Conservation (phyloP, 768 basidiomycete genomes). For the Brasilioporus rufonigricans region DNA sequence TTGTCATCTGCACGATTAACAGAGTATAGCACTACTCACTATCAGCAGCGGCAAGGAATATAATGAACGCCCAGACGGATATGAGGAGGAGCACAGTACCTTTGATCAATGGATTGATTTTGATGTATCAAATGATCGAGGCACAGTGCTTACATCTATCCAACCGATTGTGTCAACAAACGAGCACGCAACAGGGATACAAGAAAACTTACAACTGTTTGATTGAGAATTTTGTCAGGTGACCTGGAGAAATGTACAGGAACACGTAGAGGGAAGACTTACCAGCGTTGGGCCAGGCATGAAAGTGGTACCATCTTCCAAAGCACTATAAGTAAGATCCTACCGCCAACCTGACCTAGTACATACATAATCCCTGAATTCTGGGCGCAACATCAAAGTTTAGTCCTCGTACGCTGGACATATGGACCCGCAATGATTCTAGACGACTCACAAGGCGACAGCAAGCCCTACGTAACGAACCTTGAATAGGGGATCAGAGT, state of each 20-base stretch:
- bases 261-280: background rate
- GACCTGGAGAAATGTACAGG: background rate
- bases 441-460: constrained; percentile 10
- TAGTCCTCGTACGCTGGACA: background rate
- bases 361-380: constrained; percentile 10
- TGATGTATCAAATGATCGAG: background rate
- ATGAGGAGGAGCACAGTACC: constrained; percentile 6
- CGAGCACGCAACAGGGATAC: too few relatives aligned
- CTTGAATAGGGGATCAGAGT: constrained; percentile 5
- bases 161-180: background rate
- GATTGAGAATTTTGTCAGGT: background rate
- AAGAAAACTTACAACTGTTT: constrained; percentile 16
- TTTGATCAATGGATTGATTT: background rate
- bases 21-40: constrained; percentile 11
- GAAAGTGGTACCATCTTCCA: constrained; percentile 16
- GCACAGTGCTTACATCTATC: constrained; percentile 15
- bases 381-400: background rate
- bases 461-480: constrained; percentile 19
- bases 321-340: background rate
- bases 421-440: background rate
- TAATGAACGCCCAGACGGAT: background rate
- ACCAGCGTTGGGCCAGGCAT: constrained; percentile 17
- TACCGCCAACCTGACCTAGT: background rate
- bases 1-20: background rate
- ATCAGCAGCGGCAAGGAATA: constrained; percentile 19